Percentiles rank a stretch among this genome's conserved stretches.
Conservation (phyloP, 1,284 basidiomycete species). For the Ganoderma lucidum region DNA sequence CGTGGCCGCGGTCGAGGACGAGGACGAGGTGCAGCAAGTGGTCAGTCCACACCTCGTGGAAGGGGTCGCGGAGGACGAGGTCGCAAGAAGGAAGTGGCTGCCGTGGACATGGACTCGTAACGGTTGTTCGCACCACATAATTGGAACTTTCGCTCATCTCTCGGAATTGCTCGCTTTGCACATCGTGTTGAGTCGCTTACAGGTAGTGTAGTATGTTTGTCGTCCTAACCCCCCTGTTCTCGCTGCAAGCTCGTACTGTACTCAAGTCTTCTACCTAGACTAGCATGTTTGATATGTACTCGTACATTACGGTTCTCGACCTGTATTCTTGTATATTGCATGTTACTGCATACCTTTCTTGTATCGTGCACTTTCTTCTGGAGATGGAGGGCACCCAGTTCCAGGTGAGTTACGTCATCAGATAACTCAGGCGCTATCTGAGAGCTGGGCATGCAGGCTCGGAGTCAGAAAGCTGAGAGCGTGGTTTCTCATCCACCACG, state of each 20-base stretch:
- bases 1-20: conserved; percentile 46
- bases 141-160: conserved; percentile 18
- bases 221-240: conserved; percentile 32
- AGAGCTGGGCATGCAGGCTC: conserved; percentile 7
- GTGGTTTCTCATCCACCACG: conserved; percentile 17
- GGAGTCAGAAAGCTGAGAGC: neutral
- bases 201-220: conserved; percentile 35
- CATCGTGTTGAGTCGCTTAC: conserved; percentile 22
- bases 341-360: conserved; percentile 5
- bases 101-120: conserved; percentile 34
- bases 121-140: conserved; percentile 4
- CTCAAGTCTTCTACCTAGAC: conserved; percentile 27
- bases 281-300: conserved; percentile 24
- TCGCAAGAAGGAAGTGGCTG: conserved; percentile 34
- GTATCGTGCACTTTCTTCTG: neutral
- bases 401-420: conserved; percentile 15
- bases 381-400: neutral
- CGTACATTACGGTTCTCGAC: conserved; percentile 33
- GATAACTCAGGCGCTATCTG: neutral
- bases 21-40: conserved; percentile 44
- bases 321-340: conserved; percentile 31
- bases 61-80: conserved; percentile 32
- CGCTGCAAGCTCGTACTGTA: conserved; percentile 31
- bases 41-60: conserved; percentile 29
- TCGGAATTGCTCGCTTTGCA: conserved; percentile 13